Evolutionary conservation across 1,139 yeast species (phyloP).

Genomic region (Geotrichum aggregatum): DNA sequence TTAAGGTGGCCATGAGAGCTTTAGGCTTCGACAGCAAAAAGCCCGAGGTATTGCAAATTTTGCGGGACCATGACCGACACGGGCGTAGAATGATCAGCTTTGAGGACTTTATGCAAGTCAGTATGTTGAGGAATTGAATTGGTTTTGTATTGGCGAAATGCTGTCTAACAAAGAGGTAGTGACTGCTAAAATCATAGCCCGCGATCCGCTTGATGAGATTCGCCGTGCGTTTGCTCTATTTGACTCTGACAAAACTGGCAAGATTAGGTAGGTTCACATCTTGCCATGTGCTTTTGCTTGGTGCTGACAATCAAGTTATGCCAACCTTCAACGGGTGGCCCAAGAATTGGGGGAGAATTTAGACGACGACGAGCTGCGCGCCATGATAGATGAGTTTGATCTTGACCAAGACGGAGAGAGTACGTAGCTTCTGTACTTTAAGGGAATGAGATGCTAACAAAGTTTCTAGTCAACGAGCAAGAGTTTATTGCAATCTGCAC

Average conservation of each 20-base stretch:
- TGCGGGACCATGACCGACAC: slow-evolving; percentile 76
- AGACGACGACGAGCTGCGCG: slow-evolving; percentile 86
- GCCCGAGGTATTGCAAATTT: slow-evolving; percentile 72
- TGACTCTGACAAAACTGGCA: slow-evolving; percentile 86
- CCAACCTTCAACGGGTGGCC: slow-evolving; percentile 84
- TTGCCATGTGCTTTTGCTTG: slow-evolving; percentile 6
- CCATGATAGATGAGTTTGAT: slow-evolving; percentile 98
- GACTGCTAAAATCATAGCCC: slow-evolving; percentile 68
- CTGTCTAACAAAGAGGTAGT: slow-evolving; percentile 40
- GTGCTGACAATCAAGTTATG: slow-evolving; percentile 43
- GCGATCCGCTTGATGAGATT: slow-evolving; percentile 93
- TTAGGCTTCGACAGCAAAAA: slow-evolving; percentile 85
- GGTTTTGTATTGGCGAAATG: neutral
- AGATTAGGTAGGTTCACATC: slow-evolving; percentile 44
- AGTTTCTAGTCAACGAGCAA: slow-evolving; percentile 60
- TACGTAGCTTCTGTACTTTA: slow-evolving; percentile 22
- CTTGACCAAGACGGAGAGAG: slow-evolving; percentile 93
- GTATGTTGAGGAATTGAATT: slow-evolving; percentile 40
- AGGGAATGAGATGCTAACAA: slow-evolving; percentile 4
- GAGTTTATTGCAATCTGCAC: slow-evolving; percentile 90
- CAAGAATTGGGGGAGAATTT: slow-evolving; percentile 89
- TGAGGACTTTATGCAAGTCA: slow-evolving; percentile 74
- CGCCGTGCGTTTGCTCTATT: slow-evolving; percentile 84
- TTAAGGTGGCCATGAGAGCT: slow-evolving; percentile 89
- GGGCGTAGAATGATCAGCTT: slow-evolving; percentile 69